These are phyloP conservation scores for Zygoascus ofunaensis DNA, from an alignment of 805 yeast genomes.

Conservation along the genomic window DNA sequence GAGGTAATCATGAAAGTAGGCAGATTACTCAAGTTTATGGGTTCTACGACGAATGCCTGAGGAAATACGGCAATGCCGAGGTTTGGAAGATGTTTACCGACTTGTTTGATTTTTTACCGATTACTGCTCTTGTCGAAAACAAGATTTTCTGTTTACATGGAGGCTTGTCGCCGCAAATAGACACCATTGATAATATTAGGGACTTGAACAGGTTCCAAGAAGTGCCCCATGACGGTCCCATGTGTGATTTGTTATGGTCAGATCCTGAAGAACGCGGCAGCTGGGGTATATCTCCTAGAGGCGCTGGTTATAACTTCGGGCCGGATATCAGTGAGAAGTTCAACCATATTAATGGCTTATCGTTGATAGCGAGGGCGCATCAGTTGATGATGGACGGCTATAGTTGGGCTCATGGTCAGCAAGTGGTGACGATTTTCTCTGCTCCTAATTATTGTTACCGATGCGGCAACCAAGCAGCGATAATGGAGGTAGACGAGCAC, in stretches of 20 bases:
- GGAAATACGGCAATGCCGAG: constrained; percentile 87
- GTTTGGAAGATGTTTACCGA: constrained; percentile 94
- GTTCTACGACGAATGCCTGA: constrained; percentile 89
- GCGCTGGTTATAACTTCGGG: constrained; percentile 98
- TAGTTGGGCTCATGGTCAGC: constrained; percentile 90
- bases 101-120: constrained; percentile 89
- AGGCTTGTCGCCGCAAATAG: constrained; percentile 95
- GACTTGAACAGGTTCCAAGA: constrained; percentile 90
- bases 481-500: constrained; percentile 95
- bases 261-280: constrained; percentile 98
- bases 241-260: constrained; percentile 94
- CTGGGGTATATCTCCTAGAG: constrained; percentile 98
- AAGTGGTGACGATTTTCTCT: constrained; percentile 85
- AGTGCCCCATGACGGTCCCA: constrained; percentile 97
- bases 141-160: constrained; percentile 92
- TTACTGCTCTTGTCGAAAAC: constrained; percentile 89
- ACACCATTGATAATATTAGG: constrained; percentile 88
- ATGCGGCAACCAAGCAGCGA: constrained; percentile 97
- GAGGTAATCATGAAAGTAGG: constrained; percentile 94
- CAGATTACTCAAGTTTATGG: constrained; percentile 97
- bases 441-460: constrained; percentile 97
- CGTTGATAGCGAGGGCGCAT: constrained; percentile 90
- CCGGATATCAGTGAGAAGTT: constrained; percentile 93
- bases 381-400: constrained; percentile 97
- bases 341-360: constrained; percentile 83